Evolutionary conservation across 257 asterid species (phyloP).

Genomic region (Marsdenia floribunda): DNA sequence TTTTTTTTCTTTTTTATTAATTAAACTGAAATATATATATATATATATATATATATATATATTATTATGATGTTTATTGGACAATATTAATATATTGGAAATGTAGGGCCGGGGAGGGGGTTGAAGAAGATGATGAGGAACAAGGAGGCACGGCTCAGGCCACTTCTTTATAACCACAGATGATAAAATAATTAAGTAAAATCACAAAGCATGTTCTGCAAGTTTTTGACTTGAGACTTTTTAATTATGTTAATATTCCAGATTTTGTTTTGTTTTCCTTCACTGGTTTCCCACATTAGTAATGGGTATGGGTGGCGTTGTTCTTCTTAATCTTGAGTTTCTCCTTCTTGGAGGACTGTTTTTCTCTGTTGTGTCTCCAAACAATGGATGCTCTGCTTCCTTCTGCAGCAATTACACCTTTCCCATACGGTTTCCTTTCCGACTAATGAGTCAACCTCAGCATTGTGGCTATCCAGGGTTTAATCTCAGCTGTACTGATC

Average conservation of each 20-base stretch:
- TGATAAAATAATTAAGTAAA: not conserved
- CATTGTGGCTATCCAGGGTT: slow-evolving; percentile 59
- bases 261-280: too few species aligned
- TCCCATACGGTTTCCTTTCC: slow-evolving; percentile 42
- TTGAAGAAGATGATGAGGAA: too few species aligned
- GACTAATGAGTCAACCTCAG: slow-evolving; percentile 21
- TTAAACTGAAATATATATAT: too few species aligned
- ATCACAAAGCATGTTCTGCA: not conserved
- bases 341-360: slow-evolving; percentile 10
- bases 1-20: too few species aligned
- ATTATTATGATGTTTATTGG: too few species aligned
- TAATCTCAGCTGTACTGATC: slow-evolving; percentile 26
- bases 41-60: too few species aligned
- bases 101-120: too few species aligned
- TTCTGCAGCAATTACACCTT: slow-evolving; percentile 17
- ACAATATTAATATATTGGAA: too few species aligned
- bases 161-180: not conserved
- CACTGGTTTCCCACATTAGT: too few species aligned
- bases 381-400: slow-evolving; percentile 27
- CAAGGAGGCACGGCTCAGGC: not conserved
- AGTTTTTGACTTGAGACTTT: not conserved
- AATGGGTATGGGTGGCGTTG: too few species aligned
- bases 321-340: too few species aligned
- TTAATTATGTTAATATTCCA: too few species aligned
- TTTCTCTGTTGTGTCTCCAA: slow-evolving; percentile 26